A percentile compares a stretch with the other conserved stretches of the same genome.
Evolutionary conservation across 2,329 filamentous ascomycete genomes (phyloP).

Genomic region (Colletotrichum neosansevieriae): DNA sequence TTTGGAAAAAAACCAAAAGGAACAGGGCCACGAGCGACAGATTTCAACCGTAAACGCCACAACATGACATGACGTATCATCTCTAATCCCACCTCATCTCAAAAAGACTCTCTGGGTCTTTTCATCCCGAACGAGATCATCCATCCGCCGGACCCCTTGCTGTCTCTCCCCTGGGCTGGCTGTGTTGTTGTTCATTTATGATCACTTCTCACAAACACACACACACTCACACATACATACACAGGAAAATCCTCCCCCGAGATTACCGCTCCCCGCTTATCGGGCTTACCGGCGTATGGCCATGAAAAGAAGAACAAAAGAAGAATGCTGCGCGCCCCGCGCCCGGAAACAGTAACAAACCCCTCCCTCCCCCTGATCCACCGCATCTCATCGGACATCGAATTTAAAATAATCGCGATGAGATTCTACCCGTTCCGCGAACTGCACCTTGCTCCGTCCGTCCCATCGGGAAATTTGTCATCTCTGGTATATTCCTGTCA

Average conservation of each 20-base stretch:
- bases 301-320: too few relatives aligned
- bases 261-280: slow-evolving; percentile 19
- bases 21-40: too few relatives aligned
- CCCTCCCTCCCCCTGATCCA: neutral
- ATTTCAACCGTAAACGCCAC: too few relatives aligned
- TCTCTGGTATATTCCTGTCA: neutral
- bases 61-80: too few relatives aligned
- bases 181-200: neutral
- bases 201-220: slow-evolving; percentile 19
- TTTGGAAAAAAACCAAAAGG: too few relatives aligned
- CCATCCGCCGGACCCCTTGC: too few relatives aligned
- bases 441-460: neutral
- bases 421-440: slow-evolving; percentile 13
- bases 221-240: too few relatives aligned
- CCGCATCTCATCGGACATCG: slow-evolving; percentile 1
- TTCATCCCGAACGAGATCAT: too few relatives aligned
- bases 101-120: too few relatives aligned
- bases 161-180: too few relatives aligned
- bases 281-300: neutral
- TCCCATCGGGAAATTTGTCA: slow-evolving; percentile 18
- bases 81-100: too few relatives aligned
- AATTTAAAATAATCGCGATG: neutral
- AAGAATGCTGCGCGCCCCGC: too few relatives aligned
- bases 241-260: neutral
- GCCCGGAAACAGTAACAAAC: neutral